Conservation (phyloP, 805 yeast genomes). For the Scheffersomyces ergatensis region DNA sequence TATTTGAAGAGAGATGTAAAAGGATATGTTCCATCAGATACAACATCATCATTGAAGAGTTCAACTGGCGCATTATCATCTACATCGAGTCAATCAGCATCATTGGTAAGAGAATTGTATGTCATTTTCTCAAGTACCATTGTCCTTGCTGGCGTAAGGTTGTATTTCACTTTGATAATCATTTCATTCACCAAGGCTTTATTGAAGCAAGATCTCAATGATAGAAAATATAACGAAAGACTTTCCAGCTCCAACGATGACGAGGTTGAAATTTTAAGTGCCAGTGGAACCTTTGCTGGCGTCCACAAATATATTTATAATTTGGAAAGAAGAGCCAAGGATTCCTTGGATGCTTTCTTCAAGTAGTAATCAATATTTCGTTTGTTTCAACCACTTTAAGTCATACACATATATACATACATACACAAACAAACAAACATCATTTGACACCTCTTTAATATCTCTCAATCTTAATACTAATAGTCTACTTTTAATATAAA, state of each 20-base stretch:
- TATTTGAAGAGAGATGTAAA: constrained; percentile 10
- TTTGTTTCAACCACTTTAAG: no score
- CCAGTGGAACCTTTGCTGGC: constrained; percentile 16
- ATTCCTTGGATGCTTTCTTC: constrained; percentile 21
- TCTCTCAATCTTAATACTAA: no score
- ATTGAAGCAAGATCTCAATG: constrained; percentile 35
- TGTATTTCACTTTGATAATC: constrained; percentile 60
- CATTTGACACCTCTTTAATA: no score
- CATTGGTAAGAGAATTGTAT: constrained; percentile 53
- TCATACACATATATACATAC: no score
- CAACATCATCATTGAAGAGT: constrained; percentile 7
- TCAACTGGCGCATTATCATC: constrained; percentile 7
- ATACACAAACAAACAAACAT: no score
- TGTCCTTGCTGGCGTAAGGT: constrained; percentile 44
- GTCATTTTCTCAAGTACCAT: constrained; percentile 53
- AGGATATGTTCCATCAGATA: constrained; percentile 1
- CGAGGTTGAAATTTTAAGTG: constrained; percentile 22
- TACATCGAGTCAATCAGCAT: constrained; percentile 57
- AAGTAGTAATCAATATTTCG: no score
- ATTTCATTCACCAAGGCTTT: constrained; percentile 60
- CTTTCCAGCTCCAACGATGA: constrained; percentile 17
- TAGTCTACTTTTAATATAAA: no score
- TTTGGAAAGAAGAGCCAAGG: constrained; percentile 31
- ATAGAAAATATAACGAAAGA: constrained; percentile 17
- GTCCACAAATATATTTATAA: constrained; percentile 20